Percentiles rank a stretch among this genome's conserved stretches.
Evolutionary conservation across 2,329 filamentous ascomycete genomes (phyloP).

Genomic region (Zymoseptoria brevis): DNA sequence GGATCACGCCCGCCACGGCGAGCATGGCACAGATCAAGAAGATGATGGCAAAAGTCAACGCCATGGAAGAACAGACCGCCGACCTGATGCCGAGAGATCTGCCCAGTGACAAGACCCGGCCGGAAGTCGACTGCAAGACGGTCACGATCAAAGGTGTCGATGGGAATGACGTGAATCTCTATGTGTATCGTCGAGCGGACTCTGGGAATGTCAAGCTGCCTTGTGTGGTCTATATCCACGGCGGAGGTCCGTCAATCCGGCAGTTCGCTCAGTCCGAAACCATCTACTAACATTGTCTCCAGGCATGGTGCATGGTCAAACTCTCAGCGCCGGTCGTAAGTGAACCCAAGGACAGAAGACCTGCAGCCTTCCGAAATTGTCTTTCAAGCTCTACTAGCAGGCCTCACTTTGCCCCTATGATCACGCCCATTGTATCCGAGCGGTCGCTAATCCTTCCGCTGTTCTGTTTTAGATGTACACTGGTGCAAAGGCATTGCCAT

Average conservation of each 20-base stretch:
- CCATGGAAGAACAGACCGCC: neutral
- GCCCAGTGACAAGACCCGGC: slow-evolving; percentile 11
- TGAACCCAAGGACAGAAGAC: too few relatives aligned
- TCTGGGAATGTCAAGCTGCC: slow-evolving; percentile 13
- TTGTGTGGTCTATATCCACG: slow-evolving; percentile 25
- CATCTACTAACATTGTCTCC: neutral
- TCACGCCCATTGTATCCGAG: too few relatives aligned
- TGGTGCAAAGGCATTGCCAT: slow-evolving; percentile 23
- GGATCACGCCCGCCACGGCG: slow-evolving; percentile 1
- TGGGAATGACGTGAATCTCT: slow-evolving; percentile 18
- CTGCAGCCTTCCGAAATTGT: too few relatives aligned
- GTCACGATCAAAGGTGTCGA: slow-evolving; percentile 17
- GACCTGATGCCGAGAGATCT: slow-evolving; percentile 55
- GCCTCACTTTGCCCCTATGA: too few relatives aligned
- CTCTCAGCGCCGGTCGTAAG: slow-evolving; percentile 13
- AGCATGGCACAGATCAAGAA: slow-evolving; percentile 12
- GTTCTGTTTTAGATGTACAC: slow-evolving; percentile 7
- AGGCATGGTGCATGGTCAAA: slow-evolving; percentile 18
- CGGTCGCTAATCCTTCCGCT: too few relatives aligned
- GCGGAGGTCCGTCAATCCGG: slow-evolving; percentile 6
- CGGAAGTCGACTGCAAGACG: slow-evolving; percentile 9
- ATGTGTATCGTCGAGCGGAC: slow-evolving; percentile 12
- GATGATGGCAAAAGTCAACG: slow-evolving; percentile 1
- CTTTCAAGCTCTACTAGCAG: too few relatives aligned
- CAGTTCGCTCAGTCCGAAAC: neutral